Conservation (phyloP, 257 asterid species). For the Coffea eugenioides region DNA sequence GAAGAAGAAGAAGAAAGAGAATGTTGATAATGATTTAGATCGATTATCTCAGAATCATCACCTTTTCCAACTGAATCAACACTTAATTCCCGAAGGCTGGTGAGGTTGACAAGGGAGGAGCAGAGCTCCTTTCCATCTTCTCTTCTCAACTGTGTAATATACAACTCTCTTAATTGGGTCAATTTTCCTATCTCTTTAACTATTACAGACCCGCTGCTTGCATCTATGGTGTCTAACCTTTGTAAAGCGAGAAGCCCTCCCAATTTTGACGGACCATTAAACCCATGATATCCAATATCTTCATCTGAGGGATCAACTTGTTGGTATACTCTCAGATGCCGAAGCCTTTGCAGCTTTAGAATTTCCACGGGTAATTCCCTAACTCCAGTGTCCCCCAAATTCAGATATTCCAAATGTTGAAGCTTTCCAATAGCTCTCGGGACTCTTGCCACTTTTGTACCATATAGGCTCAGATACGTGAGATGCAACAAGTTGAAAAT, state of each 20-base stretch:
- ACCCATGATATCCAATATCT: not conserved
- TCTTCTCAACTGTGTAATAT: conserved; percentile 23
- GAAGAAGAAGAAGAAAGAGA: too few relatives aligned
- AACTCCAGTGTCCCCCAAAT: not conserved
- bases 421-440: conserved; percentile 21
- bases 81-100: not conserved
- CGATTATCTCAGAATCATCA: too few relatives aligned
- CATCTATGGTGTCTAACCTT: conserved; percentile 10
- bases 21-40: too few relatives aligned
- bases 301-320: not conserved
- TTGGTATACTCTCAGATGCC: not conserved
- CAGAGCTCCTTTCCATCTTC: conserved; percentile 25
- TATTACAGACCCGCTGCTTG: not conserved
- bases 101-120: conserved; percentile 28
- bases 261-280: conserved; percentile 13
- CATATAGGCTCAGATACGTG: too few relatives aligned
- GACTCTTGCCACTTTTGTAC: not conserved
- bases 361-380: conserved; percentile 20
- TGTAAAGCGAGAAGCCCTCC: conserved; percentile 10
- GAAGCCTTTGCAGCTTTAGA: conserved; percentile 24
- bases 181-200: conserved; percentile 32
- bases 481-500: too few relatives aligned
- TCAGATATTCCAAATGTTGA: conserved; percentile 15
- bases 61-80: not conserved
- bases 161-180: conserved; percentile 19